Conservation (phyloP, 495 filamentous ascomycete genomes). For the Penicillium riverlandense region DNA sequence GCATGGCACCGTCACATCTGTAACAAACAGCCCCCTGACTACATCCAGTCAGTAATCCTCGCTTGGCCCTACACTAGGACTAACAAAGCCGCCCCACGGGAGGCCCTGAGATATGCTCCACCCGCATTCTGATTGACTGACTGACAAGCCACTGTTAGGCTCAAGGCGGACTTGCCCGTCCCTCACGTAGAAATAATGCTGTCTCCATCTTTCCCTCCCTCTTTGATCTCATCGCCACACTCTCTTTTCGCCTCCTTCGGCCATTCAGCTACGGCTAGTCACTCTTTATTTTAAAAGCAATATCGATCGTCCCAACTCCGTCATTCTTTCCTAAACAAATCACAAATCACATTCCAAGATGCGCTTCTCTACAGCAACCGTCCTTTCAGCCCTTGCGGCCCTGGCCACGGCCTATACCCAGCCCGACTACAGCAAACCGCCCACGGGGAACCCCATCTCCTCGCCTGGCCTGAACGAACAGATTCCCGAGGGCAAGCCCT, state of each 20-base stretch:
- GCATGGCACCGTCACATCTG: too few species aligned
- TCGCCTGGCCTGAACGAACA: constrained; percentile 43
- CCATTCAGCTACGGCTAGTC: constrained; percentile 22
- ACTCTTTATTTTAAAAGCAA: constrained; percentile 13
- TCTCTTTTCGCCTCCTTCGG: constrained; percentile 13
- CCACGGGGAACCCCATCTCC: constrained; percentile 51
- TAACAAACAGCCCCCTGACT: too few species aligned
- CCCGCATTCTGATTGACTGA: neutral
- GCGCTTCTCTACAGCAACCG: constrained; percentile 41
- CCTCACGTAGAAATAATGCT: neutral
- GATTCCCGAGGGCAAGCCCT: constrained; percentile 49
- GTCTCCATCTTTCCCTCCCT: constrained; percentile 16
- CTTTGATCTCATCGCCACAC: constrained; percentile 13
- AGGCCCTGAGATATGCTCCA: neutral
- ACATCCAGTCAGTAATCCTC: too few species aligned
- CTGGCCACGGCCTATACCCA: constrained; percentile 46
- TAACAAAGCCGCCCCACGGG: neutral
- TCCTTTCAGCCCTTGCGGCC: constrained; percentile 42
- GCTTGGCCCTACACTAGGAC: neutral
- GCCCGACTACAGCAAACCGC: constrained; percentile 39
- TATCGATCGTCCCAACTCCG: constrained; percentile 13
- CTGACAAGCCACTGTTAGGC: neutral
- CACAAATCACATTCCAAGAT: constrained; percentile 30
- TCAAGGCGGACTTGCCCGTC: neutral
- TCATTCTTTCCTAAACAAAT: constrained; percentile 14